Evolutionary conservation across 192 early-diverging fungal species (phyloP), one percentile per base, ranked within the genome.

Genomic region (Coemansia sp.): DNA sequence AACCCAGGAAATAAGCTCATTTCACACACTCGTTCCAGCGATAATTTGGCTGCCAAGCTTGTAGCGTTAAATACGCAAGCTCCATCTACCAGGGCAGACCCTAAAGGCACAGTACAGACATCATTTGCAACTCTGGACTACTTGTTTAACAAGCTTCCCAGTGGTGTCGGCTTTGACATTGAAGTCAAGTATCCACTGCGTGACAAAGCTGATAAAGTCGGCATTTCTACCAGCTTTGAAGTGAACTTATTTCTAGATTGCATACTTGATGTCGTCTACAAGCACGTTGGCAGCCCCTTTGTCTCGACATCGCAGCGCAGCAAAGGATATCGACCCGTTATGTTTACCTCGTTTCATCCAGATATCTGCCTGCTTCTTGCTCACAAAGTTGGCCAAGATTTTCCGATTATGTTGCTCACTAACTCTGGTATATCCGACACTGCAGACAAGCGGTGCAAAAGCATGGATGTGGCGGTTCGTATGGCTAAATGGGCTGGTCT

Each of bases 121-220:
- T 89, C 93, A n/a, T 94, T 94, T 72, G 86, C 92, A 0, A 96
- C 94, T 9, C 84, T 98, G 27, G 82, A 84, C 56, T 89, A 93
- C 51, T 88, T 91, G 9, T 91, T 92, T 58, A 73, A 91, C 84
- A 83, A 73, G 20, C 87, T 96, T 21, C 94, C 95, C 0, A 69
- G 73, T 3, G 68, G 76, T 7, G 86, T 91, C 29, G 95, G 94
- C 3, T 98, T 96, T 69, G 95, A 96, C 64, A 91, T 98, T 59
- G 96, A 98, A 72, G 87, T 98, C 76, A 98, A 98, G 79, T 98
- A 96, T 63, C 96, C 96, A 7, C 91, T 93, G 87, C 78, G 91
- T 4, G 89, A 95, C 61, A 95, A 98, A 69, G 92, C 94, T 42
- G 90, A 94, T 74, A 80, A 81, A 24, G 88, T 87, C 24, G 84